Conservation (phyloP, 345 rosid genomes). For the Brassica nigra region DNA sequence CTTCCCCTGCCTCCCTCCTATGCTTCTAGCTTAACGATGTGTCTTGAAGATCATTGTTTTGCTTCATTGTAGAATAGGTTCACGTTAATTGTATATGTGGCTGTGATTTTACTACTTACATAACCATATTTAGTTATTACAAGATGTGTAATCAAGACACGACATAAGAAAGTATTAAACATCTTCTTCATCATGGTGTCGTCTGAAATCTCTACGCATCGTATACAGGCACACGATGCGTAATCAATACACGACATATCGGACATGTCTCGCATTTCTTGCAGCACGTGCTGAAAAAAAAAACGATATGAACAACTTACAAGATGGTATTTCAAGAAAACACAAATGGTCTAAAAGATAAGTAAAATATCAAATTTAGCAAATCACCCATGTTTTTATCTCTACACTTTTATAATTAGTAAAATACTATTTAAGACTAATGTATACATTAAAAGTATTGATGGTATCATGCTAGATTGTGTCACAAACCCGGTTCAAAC, state of each 20-base stretch:
- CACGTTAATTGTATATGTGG: too few species aligned
- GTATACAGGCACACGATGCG: conserved; percentile 61
- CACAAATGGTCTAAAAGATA: not conserved
- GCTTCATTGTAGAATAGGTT: too few species aligned
- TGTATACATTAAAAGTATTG: not conserved
- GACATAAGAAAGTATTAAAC: not conserved
- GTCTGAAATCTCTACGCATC: conserved; percentile 53
- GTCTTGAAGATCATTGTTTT: too few species aligned
- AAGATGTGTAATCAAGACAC: too few species aligned
- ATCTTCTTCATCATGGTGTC: not conserved
- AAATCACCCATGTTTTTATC: not conserved
- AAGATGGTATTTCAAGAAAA: not conserved
- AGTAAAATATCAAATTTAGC: not conserved
- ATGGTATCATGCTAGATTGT: not conserved
- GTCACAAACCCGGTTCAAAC: not conserved
- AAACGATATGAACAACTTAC: not conserved
- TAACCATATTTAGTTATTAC: too few species aligned
- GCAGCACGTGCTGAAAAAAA: conserved; percentile 61
- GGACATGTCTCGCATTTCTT: conserved; percentile 86
- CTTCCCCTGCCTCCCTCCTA: too few species aligned
- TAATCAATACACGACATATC: conserved; percentile 72
- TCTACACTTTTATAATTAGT: not conserved
- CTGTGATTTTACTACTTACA: too few species aligned
- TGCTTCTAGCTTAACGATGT: too few species aligned
- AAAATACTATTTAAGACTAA: not conserved